Conservation (phyloP, 345 rosid species). For the Arabidopsis suecica region DNA sequence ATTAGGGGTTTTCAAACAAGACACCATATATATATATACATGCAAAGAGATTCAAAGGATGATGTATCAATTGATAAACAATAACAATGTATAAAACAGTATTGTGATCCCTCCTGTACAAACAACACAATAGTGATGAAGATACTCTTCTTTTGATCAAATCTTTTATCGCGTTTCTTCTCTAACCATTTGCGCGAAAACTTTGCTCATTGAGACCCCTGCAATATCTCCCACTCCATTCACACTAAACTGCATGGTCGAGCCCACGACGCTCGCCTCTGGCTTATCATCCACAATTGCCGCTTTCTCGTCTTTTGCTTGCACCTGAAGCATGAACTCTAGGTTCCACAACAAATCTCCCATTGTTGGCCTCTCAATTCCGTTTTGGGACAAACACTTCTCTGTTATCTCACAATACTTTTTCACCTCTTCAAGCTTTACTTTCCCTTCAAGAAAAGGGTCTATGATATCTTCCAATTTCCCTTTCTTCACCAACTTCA, state of each 20-base stretch:
- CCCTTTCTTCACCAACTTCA: constrained; percentile 48
- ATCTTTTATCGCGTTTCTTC: constrained; percentile 51
- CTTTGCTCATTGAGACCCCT: constrained; percentile 65
- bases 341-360: constrained; percentile 76
- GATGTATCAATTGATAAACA: background rate
- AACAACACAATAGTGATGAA: constrained; percentile 13
- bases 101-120: constrained; percentile 29
- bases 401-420: constrained; percentile 62
- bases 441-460: constrained; percentile 49
- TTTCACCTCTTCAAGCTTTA: constrained; percentile 55
- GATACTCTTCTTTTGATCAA: constrained; percentile 20
- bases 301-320: constrained; percentile 49
- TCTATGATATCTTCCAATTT: constrained; percentile 56
- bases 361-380: constrained; percentile 63
- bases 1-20: background rate
- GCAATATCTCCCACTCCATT: constrained; percentile 50
- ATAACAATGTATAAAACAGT: constrained; percentile 13
- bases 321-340: constrained; percentile 63
- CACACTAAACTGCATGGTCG: constrained; percentile 42
- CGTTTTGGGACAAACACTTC: constrained; percentile 62
- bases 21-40: background rate
- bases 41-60: background rate
- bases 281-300: constrained; percentile 34
- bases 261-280: constrained; percentile 41
- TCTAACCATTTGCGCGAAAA: constrained; percentile 69